Evolutionary conservation across 768 basidiomycete species (phyloP), one percentile per base, ranked within the genome.

Genomic region (Suillus ampliporus): DNA sequence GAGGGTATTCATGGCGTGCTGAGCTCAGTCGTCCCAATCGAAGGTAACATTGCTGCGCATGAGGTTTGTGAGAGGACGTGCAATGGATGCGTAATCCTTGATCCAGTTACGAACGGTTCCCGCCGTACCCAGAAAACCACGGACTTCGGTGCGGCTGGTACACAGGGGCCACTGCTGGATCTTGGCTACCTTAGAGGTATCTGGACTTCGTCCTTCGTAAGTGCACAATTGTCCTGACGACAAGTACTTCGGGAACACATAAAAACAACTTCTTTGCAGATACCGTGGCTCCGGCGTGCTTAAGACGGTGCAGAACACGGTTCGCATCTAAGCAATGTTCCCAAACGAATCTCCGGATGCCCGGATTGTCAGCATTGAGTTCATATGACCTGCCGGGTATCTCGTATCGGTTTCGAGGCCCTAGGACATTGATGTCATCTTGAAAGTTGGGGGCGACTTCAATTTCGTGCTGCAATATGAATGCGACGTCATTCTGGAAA

Each of bases 201-300:
- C 73, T 3, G 79, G 78, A 1, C 70, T 50, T 0, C 71, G 67
- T 2, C 76, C 82, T 46, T 74, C 68, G 21, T 68, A 74, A 0
- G 73, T 80, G 61, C 80, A 83, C 0, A 44, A 41, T 37, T 83
- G 79, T 0, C 80, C 80, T n/a, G 2, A 84, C 62, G 3, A 82
- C 68, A 0, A 69, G 58, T 1, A 76, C 68, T 62, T 76, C 64
- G 1, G 69, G 67, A 0, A 64, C 54, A 46, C 74, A 76, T 0
- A 83, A 40, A 2, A 67, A 50, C 0, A 76, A 57, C 61, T 83
- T 84, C 19, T 67, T 57, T 0, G 77, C 78, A 0, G 77, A 79
- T 50, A 82, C 76, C 0, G 77, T 82, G 0, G 74, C 76, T 1
- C 82, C 78, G 8, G 65, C 58, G 54, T 80, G 71, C n/a, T 31